Evolutionary conservation across 2,329 filamentous ascomycete species (phyloP), one percentile per base, ranked within the genome.

Genomic region (Sporothrix euskadiensis): DNA sequence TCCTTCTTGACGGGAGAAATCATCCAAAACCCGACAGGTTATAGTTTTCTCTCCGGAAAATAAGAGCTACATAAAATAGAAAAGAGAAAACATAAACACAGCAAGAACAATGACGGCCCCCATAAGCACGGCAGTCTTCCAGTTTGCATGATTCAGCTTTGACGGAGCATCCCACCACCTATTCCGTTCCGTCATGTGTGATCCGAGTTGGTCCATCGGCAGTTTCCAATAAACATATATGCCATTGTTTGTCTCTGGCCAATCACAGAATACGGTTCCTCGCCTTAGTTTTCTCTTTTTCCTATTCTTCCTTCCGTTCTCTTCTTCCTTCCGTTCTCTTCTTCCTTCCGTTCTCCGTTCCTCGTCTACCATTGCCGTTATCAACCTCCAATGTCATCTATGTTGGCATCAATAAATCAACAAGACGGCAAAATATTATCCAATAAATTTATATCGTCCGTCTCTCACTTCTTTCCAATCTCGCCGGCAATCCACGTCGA

Each of bases 191-290:
- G 26, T 26, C 26, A 26, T 26, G 26, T 26, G 26, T 26, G 26
- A 26, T 26, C 26, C 26, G 26, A 47, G 39, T 49, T 6, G 39
- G 49, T 49, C 26, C 30, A 66, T 49, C 14, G 49, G 41, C 44
- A 41, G 41, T 32, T 49, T 49, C 41, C 63, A 66, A 66, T 66
- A 26, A 26, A 26, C 26, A 26, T 26, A 30, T 66, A 66, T 49
- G 35, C 41, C 12, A 2, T 30, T 19, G 63, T 5, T 12, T 26
- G 12, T 14, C 2, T 6, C n/a, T 3, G 9, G 8, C 69, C 69
- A 71, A 71, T 71, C 39, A 41, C 22, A 61, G 54, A 59, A 61
- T 22, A 71, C 56, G 35, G 8, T 71, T 71, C 54, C 47, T 35
- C 59, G 56, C 56, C 56, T 59, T 35, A 14, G 30, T 30, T n/a